Base-by-base conservation (phyloP, 169 alveolate species). In the Haemoproteus tartakovskyi region DNA sequence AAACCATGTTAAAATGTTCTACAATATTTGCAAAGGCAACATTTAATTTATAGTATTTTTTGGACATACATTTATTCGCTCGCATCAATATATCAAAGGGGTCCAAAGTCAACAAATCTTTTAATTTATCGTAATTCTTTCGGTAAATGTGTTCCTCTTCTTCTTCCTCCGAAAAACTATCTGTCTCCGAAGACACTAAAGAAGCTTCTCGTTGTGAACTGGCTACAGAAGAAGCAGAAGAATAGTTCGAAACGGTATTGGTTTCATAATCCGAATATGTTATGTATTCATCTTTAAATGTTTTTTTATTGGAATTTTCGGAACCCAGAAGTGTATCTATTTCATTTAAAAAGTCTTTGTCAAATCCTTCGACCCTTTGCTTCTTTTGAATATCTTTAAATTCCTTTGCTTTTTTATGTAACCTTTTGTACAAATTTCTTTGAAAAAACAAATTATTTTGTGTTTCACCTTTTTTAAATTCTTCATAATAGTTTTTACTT, bases 1-100 rank as follows among this genome's bases (percentile, higher is more conserved):
- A 79, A 30, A 89, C 90, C 43, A 89, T 81, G 48, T 82, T 83
- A 59, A 80, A 89, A 41, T 89, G 91, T 85, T 86, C 91, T 19
- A 89, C 81, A 11, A 89, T 80, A 33, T 87, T 62, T 12, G 87
- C 93, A 61, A 86, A 86, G n/a, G 93, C 93, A 26, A 46, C 40
- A 57, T 89, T 89, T 40, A 89, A 78, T 59, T 74, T 79, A 54
- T 79, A 79, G 62, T 59, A 89, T 27, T 67, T 86, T 46, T 36
- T 74, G n/a, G 93, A 90, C 79, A 89, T 62, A 57, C 84, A 54
- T 74, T 74, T 74, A 48, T 38, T 74, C 2, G 84, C 78, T 11
- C 62, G 54, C 27, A 57, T 74, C 36, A 74, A 50, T 33, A 74
- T 74, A 38, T 74, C 84, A 74, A 56, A 78, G 5, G 84, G 84